Conservation (phyloP, 768 basidiomycete species). For the Termitomyces sp. region DNA sequence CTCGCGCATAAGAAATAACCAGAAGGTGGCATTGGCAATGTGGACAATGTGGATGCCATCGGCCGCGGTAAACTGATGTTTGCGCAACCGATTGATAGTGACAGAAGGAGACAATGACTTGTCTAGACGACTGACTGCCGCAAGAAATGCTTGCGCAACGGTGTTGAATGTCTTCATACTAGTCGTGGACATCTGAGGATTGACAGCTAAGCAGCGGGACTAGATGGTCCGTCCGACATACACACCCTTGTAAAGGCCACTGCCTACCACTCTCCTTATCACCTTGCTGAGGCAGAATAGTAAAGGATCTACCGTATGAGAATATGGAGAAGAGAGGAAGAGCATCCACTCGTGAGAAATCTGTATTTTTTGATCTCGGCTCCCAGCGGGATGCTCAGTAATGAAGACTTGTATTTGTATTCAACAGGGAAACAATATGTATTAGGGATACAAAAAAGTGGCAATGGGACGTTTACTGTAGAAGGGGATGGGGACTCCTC, state of each 20-base stretch:
- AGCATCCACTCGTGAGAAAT: conserved; percentile 1
- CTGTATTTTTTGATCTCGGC: conserved; percentile 1
- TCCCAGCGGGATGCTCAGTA: not conserved
- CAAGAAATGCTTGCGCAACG: conserved; percentile 41
- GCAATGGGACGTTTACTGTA: not conserved
- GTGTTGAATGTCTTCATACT: conserved; percentile 17
- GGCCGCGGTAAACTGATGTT: conserved; percentile 47
- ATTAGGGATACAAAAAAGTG: no score
- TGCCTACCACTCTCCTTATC: not conserved
- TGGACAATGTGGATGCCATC: conserved; percentile 67
- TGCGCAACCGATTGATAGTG: conserved; percentile 52
- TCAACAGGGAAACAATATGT: no score
- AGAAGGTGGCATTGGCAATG: conserved; percentile 55
- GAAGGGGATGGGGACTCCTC: conserved; percentile 5
- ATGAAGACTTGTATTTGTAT: no score
- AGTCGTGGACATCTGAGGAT: conserved; percentile 11
- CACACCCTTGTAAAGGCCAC: not conserved
- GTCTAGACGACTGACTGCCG: conserved; percentile 65
- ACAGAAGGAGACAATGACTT: conserved; percentile 68
- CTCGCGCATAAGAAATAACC: conserved; percentile 65
- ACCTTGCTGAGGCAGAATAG: not conserved
- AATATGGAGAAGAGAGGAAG: not conserved
- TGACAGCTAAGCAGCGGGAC: not conserved
- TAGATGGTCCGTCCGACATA: not conserved
- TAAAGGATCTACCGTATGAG: not conserved